Conservation (phyloP, 805 yeast species). For the Cyberlindnera bimundalis region DNA sequence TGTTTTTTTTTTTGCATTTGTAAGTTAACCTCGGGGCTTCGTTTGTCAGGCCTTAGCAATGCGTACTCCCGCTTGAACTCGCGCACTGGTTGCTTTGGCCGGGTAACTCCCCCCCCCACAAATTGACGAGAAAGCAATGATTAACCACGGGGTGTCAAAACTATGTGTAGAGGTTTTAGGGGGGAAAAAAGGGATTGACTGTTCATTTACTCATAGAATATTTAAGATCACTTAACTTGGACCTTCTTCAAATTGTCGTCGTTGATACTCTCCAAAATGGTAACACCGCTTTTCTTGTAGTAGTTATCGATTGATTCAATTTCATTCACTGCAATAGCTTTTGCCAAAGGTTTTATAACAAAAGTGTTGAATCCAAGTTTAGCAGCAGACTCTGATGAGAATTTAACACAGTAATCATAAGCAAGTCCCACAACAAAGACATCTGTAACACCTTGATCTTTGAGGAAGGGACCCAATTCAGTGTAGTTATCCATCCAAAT, state of each 20-base stretch:
- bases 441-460: slow-evolving; percentile 44
- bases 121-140: too few relatives aligned
- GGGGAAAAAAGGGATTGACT: too few relatives aligned
- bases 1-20: slow-evolving; percentile 3
- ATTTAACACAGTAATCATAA: slow-evolving; percentile 78
- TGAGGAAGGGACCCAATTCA: slow-evolving; percentile 51
- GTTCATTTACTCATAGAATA: too few relatives aligned
- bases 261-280: slow-evolving; percentile 20
- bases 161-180: too few relatives aligned
- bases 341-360: slow-evolving; percentile 55
- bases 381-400: slow-evolving; percentile 70
- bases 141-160: too few relatives aligned
- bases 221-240: neutral
- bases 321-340: slow-evolving; percentile 50
- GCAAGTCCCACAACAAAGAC: slow-evolving; percentile 83
- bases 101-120: too few relatives aligned
- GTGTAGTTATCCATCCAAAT: slow-evolving; percentile 72
- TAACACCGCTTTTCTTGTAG: slow-evolving; percentile 35
- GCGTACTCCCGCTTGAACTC: neutral
- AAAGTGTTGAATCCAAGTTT: slow-evolving; percentile 58
- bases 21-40: neutral
- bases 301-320: slow-evolving; percentile 32
- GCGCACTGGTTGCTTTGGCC: too few relatives aligned
- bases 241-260: slow-evolving; percentile 4
- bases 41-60: slow-evolving; percentile 11